Conservation (phyloP, 805 yeast genomes). For the Candida boleticola region DNA sequence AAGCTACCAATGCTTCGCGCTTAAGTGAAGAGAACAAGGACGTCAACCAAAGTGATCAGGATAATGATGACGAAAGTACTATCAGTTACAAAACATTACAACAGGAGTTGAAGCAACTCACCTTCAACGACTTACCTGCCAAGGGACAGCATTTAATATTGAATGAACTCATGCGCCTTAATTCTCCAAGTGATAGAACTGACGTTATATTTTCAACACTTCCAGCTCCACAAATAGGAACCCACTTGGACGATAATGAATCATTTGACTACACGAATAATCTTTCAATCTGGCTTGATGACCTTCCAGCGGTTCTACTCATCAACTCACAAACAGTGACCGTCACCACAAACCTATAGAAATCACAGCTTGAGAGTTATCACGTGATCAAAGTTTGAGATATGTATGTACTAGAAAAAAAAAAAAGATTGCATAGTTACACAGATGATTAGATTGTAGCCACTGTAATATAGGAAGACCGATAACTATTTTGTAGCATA, state of each 20-base stretch:
- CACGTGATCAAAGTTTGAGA: too few relatives aligned
- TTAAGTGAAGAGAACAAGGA: not conserved
- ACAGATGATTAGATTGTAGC: too few relatives aligned
- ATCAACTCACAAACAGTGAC: slow-evolving; percentile 93
- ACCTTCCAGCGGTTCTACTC: slow-evolving; percentile 77
- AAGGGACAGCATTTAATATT: slow-evolving; percentile 85
- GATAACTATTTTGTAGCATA: not conserved
- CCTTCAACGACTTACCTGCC: slow-evolving; percentile 88
- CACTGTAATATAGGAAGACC: too few relatives aligned
- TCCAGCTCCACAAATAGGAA: slow-evolving; percentile 84
- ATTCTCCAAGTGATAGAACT: slow-evolving; percentile 52
- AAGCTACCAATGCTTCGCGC: not conserved
- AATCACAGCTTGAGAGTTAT: not conserved
- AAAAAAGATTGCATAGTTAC: not conserved
- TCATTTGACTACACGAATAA: slow-evolving; percentile 74
- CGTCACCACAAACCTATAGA: slow-evolving; percentile 83
- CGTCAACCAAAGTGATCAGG: not conserved
- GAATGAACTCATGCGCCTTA: slow-evolving; percentile 75
- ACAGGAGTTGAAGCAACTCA: slow-evolving; percentile 35
- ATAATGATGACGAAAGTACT: slow-evolving; percentile 8
- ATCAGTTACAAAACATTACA: slow-evolving; percentile 35
- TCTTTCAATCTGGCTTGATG: slow-evolving; percentile 77
- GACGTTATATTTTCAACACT: slow-evolving; percentile 83
- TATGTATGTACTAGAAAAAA: not conserved
- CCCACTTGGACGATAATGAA: slow-evolving; percentile 67